Conservation (phyloP, 192 early-diverging fungal genomes). For the Coemansia sp. region DNA sequence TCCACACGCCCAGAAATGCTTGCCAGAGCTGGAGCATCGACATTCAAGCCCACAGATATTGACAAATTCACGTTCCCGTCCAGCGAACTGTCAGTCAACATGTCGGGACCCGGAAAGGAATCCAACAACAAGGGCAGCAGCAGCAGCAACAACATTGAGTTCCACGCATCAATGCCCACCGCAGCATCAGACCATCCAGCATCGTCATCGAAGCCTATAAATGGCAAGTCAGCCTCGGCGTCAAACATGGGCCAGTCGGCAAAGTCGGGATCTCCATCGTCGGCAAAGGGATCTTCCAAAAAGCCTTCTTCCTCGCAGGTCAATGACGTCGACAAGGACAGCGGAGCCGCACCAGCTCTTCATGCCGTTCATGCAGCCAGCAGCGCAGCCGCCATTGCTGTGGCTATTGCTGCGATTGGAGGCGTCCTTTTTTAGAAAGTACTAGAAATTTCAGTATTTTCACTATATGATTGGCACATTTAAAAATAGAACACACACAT, state of each 20-base stretch:
- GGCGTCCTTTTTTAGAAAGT: constrained; percentile 1
- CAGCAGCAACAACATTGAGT: background rate
- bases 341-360: constrained; percentile 1
- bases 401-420: constrained; percentile 1
- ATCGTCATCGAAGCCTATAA: background rate
- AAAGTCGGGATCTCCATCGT: background rate
- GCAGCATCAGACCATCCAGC: background rate
- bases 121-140: background rate
- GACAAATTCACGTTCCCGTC: constrained; percentile 53
- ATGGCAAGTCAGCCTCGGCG: background rate
- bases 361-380: background rate
- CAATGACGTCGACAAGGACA: background rate
- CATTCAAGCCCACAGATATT: constrained; percentile 47
- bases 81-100: constrained; percentile 32
- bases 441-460: background rate
- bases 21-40: constrained; percentile 24
- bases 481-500: background rate
- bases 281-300: background rate
- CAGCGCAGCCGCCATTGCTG: constrained; percentile 2
- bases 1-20: constrained; percentile 24
- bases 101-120: constrained; percentile 17
- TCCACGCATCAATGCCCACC: constrained; percentile 10
- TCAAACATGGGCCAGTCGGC: background rate
- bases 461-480: background rate
- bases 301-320: background rate